Percentiles rank a stretch among this genome's conserved stretches.
Conservation (phyloP, 2,329 filamentous ascomycete genomes). For the Pezicula neosporulosa region DNA sequence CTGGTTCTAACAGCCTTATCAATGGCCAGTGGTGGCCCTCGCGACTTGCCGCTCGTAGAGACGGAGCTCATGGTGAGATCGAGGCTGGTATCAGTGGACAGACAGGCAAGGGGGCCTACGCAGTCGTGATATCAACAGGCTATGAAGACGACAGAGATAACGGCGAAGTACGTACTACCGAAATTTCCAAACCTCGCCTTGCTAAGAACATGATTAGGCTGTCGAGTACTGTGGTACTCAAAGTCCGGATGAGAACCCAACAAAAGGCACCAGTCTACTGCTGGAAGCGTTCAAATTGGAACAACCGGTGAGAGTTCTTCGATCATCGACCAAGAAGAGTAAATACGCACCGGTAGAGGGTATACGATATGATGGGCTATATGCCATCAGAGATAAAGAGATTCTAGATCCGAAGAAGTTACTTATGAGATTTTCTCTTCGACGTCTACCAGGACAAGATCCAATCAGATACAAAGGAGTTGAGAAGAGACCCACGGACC, state of each 20-base stretch:
- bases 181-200: not conserved
- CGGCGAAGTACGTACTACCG: slow-evolving; percentile 28
- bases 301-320: slow-evolving; percentile 46
- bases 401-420: slow-evolving; percentile 35
- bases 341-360: slow-evolving; percentile 42
- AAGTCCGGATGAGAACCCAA: slow-evolving; percentile 25
- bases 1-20: slow-evolving; percentile 27
- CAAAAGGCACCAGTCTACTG: slow-evolving; percentile 37
- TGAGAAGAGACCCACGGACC: slow-evolving; percentile 37
- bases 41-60: slow-evolving; percentile 44
- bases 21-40: slow-evolving; percentile 49
- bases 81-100: slow-evolving; percentile 49
- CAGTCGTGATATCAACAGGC: slow-evolving; percentile 45
- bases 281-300: slow-evolving; percentile 34
- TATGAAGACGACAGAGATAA: slow-evolving; percentile 46
- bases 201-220: slow-evolving; percentile 23
- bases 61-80: slow-evolving; percentile 46
- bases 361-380: slow-evolving; percentile 56
- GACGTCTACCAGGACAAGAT: slow-evolving; percentile 37
- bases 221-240: slow-evolving; percentile 50
- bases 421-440: slow-evolving; percentile 44
- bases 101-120: slow-evolving; percentile 41
- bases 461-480: slow-evolving; percentile 41
- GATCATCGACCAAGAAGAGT: slow-evolving; percentile 34
- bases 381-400: slow-evolving; percentile 38